Base-by-base conservation (phyloP, 441 rosid species). In the Melastoma candidum region DNA sequence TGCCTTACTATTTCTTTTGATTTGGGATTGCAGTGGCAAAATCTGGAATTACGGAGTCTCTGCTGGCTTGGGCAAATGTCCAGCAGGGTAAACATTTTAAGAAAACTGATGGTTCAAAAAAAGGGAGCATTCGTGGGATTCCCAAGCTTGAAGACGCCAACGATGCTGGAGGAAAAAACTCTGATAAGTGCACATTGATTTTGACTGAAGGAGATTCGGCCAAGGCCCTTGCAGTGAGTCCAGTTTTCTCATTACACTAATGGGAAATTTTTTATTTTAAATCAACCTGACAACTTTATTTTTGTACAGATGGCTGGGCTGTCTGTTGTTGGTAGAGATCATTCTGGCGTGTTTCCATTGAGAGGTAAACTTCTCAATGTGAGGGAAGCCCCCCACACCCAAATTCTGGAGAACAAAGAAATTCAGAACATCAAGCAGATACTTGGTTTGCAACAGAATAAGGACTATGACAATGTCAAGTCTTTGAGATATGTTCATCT, bases 141-240 rank as follows among this genome's bases (percentile, higher is more conserved):
- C 83, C 79, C 14, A 93, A 93, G 74, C 72, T 93, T 24, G 96
- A 83, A 59, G 99, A 89, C 76, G 97, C 98, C 6, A 84, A 83
- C 56, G 85, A 82, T 36, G 97, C 98, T 26, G 97, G 98, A 27
- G 92, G 95, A 48, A 76, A 60, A 72, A 71, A 83, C 54, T 93
- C 98, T 11, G 63, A 80, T 1, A 72, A 55, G 51, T 89, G 99
- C 60, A 89, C 97, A 12, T 68, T 93, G 72, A 89, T 93, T 60
- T 74, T 93, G 68, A 93, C 99, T 0, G 99, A 93, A 83, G 99
- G 99, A 70, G 97, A 89, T 70, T 93, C 99, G 48, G 99, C 99
- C 22, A 93, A 93, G 75, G 73, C 90, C 56, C 84, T 93, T 36
- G 99, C 97, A 0, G 97, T 93, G 73, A 78, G 94, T 71, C 50